These are phyloP conservation scores for Copromyces sp. DNA, from an alignment of 495 filamentous ascomycete species.

Conservation along the genomic window DNA sequence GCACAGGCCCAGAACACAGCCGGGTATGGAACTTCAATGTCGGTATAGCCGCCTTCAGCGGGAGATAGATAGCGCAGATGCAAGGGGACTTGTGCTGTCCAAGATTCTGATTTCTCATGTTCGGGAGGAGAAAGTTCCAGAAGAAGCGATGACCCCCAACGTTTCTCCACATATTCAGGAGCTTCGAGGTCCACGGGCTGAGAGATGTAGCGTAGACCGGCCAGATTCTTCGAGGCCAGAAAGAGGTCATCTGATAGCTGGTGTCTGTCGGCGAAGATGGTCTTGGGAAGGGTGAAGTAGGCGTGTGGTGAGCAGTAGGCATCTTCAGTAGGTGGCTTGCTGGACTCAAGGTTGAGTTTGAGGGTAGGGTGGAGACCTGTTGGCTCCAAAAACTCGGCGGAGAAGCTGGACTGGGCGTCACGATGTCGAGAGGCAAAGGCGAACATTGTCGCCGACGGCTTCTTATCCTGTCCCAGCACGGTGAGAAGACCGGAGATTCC, in stretches of 20 bases:
- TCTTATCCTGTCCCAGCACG: slow-evolving; percentile 64
- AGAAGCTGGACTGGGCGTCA: slow-evolving; percentile 42
- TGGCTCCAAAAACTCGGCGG: slow-evolving; percentile 50
- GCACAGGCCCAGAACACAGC: slow-evolving; percentile 90
- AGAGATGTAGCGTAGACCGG: slow-evolving; percentile 52
- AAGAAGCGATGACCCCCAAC: slow-evolving; percentile 76
- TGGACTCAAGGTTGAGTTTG: slow-evolving; percentile 41
- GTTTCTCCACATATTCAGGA: slow-evolving; percentile 63
- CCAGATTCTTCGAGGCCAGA: slow-evolving; percentile 60
- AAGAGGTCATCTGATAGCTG: slow-evolving; percentile 32
- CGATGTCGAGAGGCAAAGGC: slow-evolving; percentile 80
- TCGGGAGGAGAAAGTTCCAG: slow-evolving; percentile 57
- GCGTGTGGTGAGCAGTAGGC: slow-evolving; percentile 61
- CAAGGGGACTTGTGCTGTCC: slow-evolving; percentile 71
- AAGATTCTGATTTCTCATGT: slow-evolving; percentile 27
- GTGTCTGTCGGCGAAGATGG: slow-evolving; percentile 80
- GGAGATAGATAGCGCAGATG: slow-evolving; percentile 79
- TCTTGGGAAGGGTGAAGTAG: slow-evolving; percentile 77
- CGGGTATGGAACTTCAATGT: slow-evolving; percentile 54
- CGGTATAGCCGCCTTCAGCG: slow-evolving; percentile 37
- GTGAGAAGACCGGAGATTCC: slow-evolving; percentile 70
- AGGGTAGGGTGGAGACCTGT: slow-evolving; percentile 86
- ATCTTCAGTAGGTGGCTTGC: slow-evolving; percentile 28
- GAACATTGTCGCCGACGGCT: slow-evolving; percentile 63
- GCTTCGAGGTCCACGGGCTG: slow-evolving; percentile 89